These are phyloP conservation scores for Alternaria gaisen DNA, from an alignment of 2,329 filamentous ascomycete species.

Conservation along the genomic window DNA sequence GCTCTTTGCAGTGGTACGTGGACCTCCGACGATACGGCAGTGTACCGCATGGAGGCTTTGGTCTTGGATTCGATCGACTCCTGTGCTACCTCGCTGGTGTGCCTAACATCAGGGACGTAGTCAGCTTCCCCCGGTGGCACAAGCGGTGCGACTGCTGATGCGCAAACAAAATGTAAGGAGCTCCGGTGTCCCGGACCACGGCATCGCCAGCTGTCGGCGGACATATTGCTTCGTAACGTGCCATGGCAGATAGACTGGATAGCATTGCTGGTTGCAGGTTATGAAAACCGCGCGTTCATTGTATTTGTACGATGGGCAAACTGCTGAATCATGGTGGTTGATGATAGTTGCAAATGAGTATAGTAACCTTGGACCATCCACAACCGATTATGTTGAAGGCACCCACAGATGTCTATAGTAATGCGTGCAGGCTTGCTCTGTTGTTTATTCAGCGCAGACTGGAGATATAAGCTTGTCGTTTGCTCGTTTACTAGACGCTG, in stretches of 20 bases:
- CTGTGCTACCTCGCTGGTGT: slow-evolving; percentile 84
- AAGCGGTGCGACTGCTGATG: slow-evolving; percentile 62
- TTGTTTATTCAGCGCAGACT: not conserved
- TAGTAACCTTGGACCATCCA: not conserved
- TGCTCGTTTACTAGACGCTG: not conserved
- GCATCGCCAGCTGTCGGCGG: slow-evolving; percentile 11
- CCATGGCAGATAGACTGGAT: slow-evolving; percentile 7
- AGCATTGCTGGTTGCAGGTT: slow-evolving; percentile 16
- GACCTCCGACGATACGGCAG: slow-evolving; percentile 91
- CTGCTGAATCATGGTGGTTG: slow-evolving; percentile 15
- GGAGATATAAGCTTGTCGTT: not conserved
- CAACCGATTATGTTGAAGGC: not conserved
- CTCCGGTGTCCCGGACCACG: slow-evolving; percentile 15
- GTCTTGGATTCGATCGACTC: slow-evolving; percentile 87
- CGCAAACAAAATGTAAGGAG: slow-evolving; percentile 11
- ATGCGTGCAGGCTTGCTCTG: not conserved
- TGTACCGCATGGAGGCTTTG: slow-evolving; percentile 90
- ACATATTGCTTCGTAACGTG: slow-evolving; percentile 16
- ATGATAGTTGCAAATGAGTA: not conserved
- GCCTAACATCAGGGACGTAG: slow-evolving; percentile 82
- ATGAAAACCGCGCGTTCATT: slow-evolving; percentile 13
- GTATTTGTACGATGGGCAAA: slow-evolving; percentile 30
- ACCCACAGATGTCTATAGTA: not conserved
- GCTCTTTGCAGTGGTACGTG: slow-evolving; percentile 79
- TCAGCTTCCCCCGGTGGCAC: slow-evolving; percentile 81